A percentile compares a stretch with the other conserved stretches of the same genome.
These are phyloP conservation scores for Diddensiella caesifluorescens DNA, from an alignment of 805 yeast genomes.

Conservation along the genomic window DNA sequence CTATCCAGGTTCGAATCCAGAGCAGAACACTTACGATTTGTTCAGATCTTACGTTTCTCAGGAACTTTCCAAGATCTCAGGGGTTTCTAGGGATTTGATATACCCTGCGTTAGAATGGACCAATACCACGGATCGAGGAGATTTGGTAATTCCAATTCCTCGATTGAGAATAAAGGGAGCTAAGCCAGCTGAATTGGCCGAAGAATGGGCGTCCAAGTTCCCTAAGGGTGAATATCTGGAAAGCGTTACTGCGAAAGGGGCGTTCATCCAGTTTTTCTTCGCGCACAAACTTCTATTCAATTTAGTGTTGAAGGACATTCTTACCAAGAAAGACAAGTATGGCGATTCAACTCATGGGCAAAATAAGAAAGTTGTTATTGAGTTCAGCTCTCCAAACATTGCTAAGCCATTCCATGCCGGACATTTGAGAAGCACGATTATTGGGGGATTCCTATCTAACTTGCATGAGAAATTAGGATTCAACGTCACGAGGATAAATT, in stretches of 20 bases:
- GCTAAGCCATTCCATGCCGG: constrained; percentile 99
- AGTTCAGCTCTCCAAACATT: constrained; percentile 95
- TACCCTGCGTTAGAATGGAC: constrained; percentile 88
- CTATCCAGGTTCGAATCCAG: constrained; percentile 60
- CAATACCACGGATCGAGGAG: constrained; percentile 82
- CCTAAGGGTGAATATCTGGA: constrained; percentile 64
- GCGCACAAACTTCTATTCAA: constrained; percentile 59
- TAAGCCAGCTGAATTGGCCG: constrained; percentile 68
- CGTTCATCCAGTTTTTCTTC: constrained; percentile 86
- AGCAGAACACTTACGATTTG: constrained; percentile 74
- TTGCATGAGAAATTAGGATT: constrained; percentile 87
- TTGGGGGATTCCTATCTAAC: constrained; percentile 92
- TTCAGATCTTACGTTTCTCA: constrained; percentile 84
- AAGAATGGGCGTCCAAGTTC: constrained; percentile 73
- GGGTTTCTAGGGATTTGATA: constrained; percentile 63
- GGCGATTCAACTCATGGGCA: constrained; percentile 74
- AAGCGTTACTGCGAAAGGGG: constrained; percentile 77
- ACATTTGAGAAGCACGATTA: constrained; percentile 93
- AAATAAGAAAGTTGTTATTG: constrained; percentile 69
- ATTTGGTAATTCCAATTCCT: constrained; percentile 86
- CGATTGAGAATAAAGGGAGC: constrained; percentile 81
- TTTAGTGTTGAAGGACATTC: constrained; percentile 63
- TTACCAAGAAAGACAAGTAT: constrained; percentile 52
- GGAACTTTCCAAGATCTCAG: constrained; percentile 67
- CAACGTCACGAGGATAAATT: constrained; percentile 88